Evolutionary conservation across 257 asterid species (phyloP).

Genomic region (Forsythia viridissima): DNA sequence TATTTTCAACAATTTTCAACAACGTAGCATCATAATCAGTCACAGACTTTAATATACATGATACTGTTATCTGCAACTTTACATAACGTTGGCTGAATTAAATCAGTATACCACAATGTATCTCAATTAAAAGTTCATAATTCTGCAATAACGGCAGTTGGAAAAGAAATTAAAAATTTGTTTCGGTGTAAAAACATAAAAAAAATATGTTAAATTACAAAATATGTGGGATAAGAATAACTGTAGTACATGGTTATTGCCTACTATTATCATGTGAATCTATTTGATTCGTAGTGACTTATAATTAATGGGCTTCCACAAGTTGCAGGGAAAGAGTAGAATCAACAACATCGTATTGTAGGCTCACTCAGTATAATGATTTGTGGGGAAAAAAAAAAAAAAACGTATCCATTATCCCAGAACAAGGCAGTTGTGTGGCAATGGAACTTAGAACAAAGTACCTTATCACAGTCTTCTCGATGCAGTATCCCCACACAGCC

Average conservation of each 20-base stretch:
- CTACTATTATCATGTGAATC: not conserved
- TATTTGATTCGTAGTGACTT: too few relatives aligned
- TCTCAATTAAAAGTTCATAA: not conserved
- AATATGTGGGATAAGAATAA: not conserved
- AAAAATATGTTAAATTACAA: not conserved
- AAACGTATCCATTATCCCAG: not conserved
- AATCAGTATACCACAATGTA: not conserved
- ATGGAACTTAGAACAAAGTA: constrained; percentile 20
- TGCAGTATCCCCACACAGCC: constrained; percentile 72
- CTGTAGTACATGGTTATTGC: not conserved
- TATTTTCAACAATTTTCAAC: not conserved
- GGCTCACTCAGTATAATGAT: not conserved
- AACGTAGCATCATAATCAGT: not conserved
- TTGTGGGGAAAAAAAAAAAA: not conserved
- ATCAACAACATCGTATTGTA: not conserved
- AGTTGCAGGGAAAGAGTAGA: not conserved
- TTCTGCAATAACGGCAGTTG: too few relatives aligned
- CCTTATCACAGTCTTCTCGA: constrained; percentile 66
- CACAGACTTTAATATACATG: not conserved
- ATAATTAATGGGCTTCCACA: not conserved
- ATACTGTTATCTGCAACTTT: not conserved
- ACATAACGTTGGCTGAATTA: not conserved
- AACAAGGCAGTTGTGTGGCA: constrained; percentile 15
- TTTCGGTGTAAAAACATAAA: not conserved
- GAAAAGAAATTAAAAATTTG: too few relatives aligned